Evolutionary conservation across 257 asterid genomes (phyloP).

Genomic region (Buddleja alternifolia): DNA sequence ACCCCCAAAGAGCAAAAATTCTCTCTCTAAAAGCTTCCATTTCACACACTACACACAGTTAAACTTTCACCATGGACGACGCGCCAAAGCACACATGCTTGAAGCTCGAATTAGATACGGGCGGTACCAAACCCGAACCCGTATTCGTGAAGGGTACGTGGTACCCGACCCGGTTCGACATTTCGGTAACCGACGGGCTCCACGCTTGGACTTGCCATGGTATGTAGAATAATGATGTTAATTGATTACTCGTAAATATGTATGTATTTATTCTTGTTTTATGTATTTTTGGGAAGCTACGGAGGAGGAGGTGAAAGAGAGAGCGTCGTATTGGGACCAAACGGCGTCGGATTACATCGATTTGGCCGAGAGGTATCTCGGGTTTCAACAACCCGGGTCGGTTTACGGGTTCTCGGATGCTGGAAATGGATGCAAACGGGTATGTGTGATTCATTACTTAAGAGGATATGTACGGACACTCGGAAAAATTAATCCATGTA

Average conservation of each 20-base stretch:
- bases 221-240: constrained; percentile 3
- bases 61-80: no score
- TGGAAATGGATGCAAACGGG: constrained; percentile 81
- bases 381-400: constrained; percentile 86
- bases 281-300: constrained; percentile 45
- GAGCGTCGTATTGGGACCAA: constrained; percentile 94
- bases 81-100: constrained; percentile 71
- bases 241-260: not conserved
- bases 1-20: no score
- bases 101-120: constrained; percentile 54
- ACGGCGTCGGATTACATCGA: constrained; percentile 71
- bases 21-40: no score
- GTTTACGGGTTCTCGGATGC: constrained; percentile 83
- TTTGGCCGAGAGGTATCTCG: constrained; percentile 76
- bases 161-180: constrained; percentile 72
- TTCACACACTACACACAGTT: no score
- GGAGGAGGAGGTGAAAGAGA: constrained; percentile 83
- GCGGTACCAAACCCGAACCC: constrained; percentile 43
- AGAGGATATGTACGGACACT: no score
- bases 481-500: no score
- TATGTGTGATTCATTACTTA: constrained; percentile 33
- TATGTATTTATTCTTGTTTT: not conserved
- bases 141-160: constrained; percentile 87
- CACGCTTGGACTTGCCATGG: constrained; percentile 83
- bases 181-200: constrained; percentile 70